Conservation (phyloP, 768 basidiomycete species). For the Collybiopsis luxurians region DNA sequence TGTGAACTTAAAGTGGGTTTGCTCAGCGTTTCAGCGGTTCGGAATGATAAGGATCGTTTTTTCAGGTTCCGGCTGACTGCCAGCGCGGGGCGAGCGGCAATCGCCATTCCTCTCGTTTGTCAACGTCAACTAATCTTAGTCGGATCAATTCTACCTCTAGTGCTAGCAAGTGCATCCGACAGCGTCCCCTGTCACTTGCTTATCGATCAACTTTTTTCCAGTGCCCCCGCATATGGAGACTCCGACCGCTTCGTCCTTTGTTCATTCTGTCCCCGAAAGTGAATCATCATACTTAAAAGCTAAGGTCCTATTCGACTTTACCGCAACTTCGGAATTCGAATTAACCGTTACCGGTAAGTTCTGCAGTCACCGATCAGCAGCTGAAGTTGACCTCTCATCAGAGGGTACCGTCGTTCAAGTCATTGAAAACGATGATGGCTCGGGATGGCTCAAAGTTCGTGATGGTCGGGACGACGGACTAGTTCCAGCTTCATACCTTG, state of each 20-base stretch:
- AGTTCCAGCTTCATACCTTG: conserved; percentile 77
- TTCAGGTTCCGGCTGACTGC: conserved; percentile 76
- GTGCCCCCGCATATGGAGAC: conserved; percentile 9
- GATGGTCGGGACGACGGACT: conserved; percentile 62
- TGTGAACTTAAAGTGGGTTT: conserved; percentile 76
- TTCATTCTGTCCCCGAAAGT: conserved; percentile 35
- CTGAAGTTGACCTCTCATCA: conserved; percentile 24
- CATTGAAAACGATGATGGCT: conserved; percentile 80
- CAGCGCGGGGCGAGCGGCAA: conserved; percentile 25
- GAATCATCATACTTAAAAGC: conserved; percentile 49
- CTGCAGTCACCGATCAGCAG: conserved; percentile 3
- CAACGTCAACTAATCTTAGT: conserved; percentile 1
- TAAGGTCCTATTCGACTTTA: conserved; percentile 72
- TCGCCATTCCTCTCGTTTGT: conserved; percentile 15
- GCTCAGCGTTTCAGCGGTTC: neutral
- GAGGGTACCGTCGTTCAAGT: conserved; percentile 66
- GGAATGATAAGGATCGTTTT: neutral
- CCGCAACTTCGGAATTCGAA: conserved; percentile 75
- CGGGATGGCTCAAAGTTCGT: conserved; percentile 81
- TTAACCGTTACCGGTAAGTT: conserved; percentile 59
- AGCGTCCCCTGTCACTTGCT: neutral
- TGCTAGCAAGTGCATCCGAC: neutral
- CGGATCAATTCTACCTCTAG: neutral
- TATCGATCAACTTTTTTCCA: neutral
- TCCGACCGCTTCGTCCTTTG: conserved; percentile 59